Conservation (phyloP, 106 monocot genomes). For the Allium cepa region DNA sequence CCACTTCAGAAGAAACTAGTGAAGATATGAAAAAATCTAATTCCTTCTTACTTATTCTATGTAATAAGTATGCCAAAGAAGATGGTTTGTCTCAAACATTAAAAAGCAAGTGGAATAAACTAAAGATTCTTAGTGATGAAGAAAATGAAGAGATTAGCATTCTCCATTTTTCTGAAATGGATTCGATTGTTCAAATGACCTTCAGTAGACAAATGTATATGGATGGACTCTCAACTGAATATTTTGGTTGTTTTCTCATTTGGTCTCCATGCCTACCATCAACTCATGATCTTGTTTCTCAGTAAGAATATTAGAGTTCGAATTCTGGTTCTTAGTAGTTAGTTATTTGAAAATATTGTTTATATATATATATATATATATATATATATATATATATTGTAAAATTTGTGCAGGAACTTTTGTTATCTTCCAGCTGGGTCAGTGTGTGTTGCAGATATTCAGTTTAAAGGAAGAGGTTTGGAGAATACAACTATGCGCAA, state of each 20-base stretch:
- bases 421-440: conserved; percentile 42
- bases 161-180: conserved; percentile 22
- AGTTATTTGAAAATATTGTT: neutral
- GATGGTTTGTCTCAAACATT: conserved; percentile 23
- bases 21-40: neutral
- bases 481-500: neutral
- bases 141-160: conserved; percentile 21
- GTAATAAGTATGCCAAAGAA: conserved; percentile 36
- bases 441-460: conserved; percentile 49
- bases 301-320: conserved; percentile 18
- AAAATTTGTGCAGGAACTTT: conserved; percentile 36
- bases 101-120: conserved; percentile 16
- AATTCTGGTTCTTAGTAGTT: neutral
- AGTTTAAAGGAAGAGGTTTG: conserved; percentile 70
- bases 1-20: neutral
- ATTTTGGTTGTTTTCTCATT: conserved; percentile 46
- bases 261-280: conserved; percentile 66
- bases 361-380: neutral
- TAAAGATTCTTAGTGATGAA: conserved; percentile 21
- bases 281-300: conserved; percentile 62
- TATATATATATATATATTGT: neutral
- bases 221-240: conserved; percentile 25
- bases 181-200: neutral
- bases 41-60: conserved; percentile 22
- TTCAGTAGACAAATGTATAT: conserved; percentile 30